Conservation (phyloP, 2,329 filamentous ascomycete genomes). For the Talaromyces sp. region DNA sequence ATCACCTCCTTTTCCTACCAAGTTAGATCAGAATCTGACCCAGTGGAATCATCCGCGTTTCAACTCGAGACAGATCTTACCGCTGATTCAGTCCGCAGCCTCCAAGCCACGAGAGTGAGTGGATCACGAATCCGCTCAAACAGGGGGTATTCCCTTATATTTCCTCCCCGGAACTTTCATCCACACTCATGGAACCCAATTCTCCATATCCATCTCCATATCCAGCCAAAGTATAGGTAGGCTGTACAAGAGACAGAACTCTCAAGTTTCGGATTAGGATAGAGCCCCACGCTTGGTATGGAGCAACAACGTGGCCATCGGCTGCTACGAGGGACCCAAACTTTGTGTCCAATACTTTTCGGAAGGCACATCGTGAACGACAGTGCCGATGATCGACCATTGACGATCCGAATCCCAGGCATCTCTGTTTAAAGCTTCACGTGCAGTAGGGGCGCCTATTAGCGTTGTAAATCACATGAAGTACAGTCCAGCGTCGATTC, state of each 20-base stretch:
- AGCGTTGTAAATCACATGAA: conserved; percentile 15
- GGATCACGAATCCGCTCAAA: neutral
- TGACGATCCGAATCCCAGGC: conserved; percentile 8
- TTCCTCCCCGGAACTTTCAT: neutral
- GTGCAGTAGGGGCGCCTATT: conserved; percentile 23
- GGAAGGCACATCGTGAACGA: conserved; percentile 2
- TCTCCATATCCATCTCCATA: neutral
- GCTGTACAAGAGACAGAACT: neutral
- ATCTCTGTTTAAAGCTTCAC: conserved; percentile 12
- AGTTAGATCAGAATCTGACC: conserved; percentile 7
- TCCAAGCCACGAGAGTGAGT: conserved; percentile 1
- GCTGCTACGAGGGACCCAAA: conserved; percentile 1
- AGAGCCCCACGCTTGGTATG: conserved; percentile 5
- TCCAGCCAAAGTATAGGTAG: too few species aligned
- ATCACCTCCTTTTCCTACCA: conserved; percentile 9
- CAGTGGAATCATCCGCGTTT: conserved; percentile 3
- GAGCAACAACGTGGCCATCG: conserved; percentile 19
- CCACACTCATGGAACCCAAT: neutral
- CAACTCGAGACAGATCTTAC: conserved; percentile 7
- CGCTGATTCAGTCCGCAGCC: conserved; percentile 10
- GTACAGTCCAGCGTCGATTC: neutral
- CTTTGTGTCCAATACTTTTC: conserved; percentile 7
- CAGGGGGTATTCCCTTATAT: neutral
- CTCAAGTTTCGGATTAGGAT: neutral
- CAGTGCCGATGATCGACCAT: conserved; percentile 4